Conservation (phyloP, 192 early-diverging fungal species). For the Coemansia sp. region DNA sequence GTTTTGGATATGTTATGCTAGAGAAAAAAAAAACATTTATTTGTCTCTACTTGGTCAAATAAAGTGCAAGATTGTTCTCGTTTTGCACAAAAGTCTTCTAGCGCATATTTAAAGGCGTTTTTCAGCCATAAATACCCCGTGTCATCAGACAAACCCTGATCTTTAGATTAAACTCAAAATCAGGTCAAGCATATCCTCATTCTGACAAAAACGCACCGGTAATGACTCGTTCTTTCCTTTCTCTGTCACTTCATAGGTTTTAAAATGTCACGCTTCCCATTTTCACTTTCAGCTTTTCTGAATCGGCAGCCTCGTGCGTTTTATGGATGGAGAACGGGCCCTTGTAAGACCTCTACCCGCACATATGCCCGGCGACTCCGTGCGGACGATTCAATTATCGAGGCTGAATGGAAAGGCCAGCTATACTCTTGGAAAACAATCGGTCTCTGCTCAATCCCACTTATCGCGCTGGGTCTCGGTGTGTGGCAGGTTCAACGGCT, state of each 20-base stretch:
- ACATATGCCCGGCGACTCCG: conserved; percentile 37
- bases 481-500: conserved; percentile 88
- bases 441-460: conserved; percentile 39
- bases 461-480: conserved; percentile 63
- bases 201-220: no score
- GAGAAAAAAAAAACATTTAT: no score
- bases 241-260: not conserved
- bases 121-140: no score
- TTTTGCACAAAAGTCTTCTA: no score
- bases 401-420: conserved; percentile 36
- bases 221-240: no score
- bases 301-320: not conserved
- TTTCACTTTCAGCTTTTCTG: not conserved
- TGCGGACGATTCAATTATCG: conserved; percentile 44
- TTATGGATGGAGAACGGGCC: not conserved
- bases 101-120: no score
- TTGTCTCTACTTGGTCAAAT: no score
- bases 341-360: conserved; percentile 3
- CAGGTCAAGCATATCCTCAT: no score
- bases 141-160: no score
- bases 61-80: no score
- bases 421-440: conserved; percentile 54
- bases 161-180: no score
- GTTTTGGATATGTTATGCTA: no score
- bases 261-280: not conserved